Evolutionary conservation across 1,139 yeast species (phyloP), one percentile per base, ranked within the genome.

Genomic region (Debaryomyces singareniensis): DNA sequence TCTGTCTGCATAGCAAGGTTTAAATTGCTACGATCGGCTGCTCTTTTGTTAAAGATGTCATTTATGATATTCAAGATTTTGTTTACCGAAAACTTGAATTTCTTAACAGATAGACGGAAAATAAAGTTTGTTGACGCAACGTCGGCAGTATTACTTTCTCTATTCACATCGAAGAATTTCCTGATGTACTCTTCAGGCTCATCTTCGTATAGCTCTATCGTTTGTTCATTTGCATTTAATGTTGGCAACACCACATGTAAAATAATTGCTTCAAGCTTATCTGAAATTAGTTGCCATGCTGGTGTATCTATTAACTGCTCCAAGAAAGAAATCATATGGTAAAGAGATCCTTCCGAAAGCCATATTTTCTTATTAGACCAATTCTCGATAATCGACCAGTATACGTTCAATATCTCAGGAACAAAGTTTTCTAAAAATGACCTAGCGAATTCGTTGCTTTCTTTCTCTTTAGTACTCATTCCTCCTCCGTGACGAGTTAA

Each of bases 41-140:
- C 51, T 43, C 75, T 57, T 29, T 54, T 56, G 27, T 57, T 59
- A 43, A 79, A 75, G 4, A 75, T 55, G 11, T 71, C 74, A 40
- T 69, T 73, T 24, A 78, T 52, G 25, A 75, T 55, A 14, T 58
- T 51, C 35, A 78, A 55, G 10, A 78, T 42, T 15, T 59, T 51
- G 28, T 57, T 49, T 15, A 56, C 44, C 13, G 77, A 55, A 30
- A 65, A 61, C 24, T 66, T 64, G 41, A 74, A 71, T 45, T 75
- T 68, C 32, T 67, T 58, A 44, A 58, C 58, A 38, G 63, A 55
- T 44, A 58, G 66, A 47, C 63, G 58, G 49, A 72, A 75, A 29
- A 89, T 58, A 42, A 86, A 84, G 52, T 80, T 82, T 30, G 82
- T 73, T 2, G 96, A 80, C 0, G 95, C 95, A 25, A 76, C 75